These are phyloP conservation scores for Candida mattraensis DNA, from an alignment of 805 yeast genomes.

Conservation along the genomic window DNA sequence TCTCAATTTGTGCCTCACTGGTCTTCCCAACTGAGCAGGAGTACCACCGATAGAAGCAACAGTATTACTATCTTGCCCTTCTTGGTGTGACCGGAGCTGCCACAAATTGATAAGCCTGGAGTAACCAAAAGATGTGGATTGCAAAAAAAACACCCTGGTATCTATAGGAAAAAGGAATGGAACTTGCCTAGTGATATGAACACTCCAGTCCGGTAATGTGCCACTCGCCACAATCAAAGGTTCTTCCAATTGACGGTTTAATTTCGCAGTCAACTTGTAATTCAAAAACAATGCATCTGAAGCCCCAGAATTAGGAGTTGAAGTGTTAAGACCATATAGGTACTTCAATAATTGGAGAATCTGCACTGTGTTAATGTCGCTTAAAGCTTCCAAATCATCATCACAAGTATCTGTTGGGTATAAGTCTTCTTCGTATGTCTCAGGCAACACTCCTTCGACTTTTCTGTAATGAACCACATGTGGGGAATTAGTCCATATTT, in stretches of 20 bases:
- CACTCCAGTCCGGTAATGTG: conserved; percentile 81
- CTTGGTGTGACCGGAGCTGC: conserved; percentile 53
- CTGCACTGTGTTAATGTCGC: conserved; percentile 36
- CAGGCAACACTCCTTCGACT: conserved; percentile 29
- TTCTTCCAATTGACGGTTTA: conserved; percentile 85
- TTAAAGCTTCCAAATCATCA: conserved; percentile 30
- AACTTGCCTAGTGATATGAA: conserved; percentile 66
- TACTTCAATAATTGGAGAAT: conserved; percentile 51
- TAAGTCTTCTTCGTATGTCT: conserved; percentile 28
- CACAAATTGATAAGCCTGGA: conserved; percentile 78
- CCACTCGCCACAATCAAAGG: conserved; percentile 87
- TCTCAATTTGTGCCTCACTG: conserved; percentile 76
- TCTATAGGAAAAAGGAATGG: conserved; percentile 87
- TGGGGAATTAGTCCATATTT: conserved; percentile 55
- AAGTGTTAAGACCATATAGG: conserved; percentile 41
- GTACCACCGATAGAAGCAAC: conserved; percentile 22
- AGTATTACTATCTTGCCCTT: conserved; percentile 29
- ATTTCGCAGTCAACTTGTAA: conserved; percentile 80
- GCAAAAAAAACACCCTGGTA: conserved; percentile 72
- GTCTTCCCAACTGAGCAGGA: conserved; percentile 64
- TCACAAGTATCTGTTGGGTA: conserved; percentile 31
- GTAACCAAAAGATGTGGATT: conserved; percentile 88
- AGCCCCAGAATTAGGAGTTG: conserved; percentile 26
- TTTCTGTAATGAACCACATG: conserved; percentile 53
- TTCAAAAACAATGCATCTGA: conserved; percentile 53